Base-by-base conservation (phyloP, 768 basidiomycete species). In the Tremella mesenterica region DNA sequence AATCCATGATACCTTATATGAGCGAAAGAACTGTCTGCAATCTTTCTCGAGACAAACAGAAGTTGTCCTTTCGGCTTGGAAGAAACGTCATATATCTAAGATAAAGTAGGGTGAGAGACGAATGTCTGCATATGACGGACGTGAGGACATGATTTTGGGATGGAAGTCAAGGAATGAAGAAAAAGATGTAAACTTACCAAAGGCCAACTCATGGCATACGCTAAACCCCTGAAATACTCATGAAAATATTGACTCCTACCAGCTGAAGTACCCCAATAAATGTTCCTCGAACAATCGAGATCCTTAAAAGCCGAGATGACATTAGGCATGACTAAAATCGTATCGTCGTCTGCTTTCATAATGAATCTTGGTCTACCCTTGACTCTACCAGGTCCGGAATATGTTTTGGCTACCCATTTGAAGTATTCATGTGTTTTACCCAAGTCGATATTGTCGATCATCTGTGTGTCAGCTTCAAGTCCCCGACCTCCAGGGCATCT, bases 311-410 rank as follows among this genome's bases (percentile, higher is more conserved):
- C 67, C 14, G 65, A 63, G 30, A 74, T 69, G 21, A 73, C 44
- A 49, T 74, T 74, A 2, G 73, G 73, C 72, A 73, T 73, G 13
- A 73, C 73, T 18, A 74, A 62, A 23, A 74, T 65, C 12, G 73
- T 74, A 67, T 74, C 73, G 48, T 74, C 73, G 47, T 74, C 73
- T 44, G 71, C 62, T 69, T 74, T 74, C 73, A 74, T 66, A 7
- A 74, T 72, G 56, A 71, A 74, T 61, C 71, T 57, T 23, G 73
- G 73, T 29, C 68, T 50, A 10, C 67, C 71, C 53, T 69, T 68
- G 23, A 71, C 67, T 34, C 67, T 61, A 21, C 69, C 71, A 50
- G 57, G 52, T 16, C 73, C 72, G 16, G 52, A 64, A 48, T 67
- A 69, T 33, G 64, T 57, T 27, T 71, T 63, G 0, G 73, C 73